Evolutionary conservation across 2,329 filamentous ascomycete species (phyloP), one percentile per base, ranked within the genome.

Genomic region (Claviceps maximensis): DNA sequence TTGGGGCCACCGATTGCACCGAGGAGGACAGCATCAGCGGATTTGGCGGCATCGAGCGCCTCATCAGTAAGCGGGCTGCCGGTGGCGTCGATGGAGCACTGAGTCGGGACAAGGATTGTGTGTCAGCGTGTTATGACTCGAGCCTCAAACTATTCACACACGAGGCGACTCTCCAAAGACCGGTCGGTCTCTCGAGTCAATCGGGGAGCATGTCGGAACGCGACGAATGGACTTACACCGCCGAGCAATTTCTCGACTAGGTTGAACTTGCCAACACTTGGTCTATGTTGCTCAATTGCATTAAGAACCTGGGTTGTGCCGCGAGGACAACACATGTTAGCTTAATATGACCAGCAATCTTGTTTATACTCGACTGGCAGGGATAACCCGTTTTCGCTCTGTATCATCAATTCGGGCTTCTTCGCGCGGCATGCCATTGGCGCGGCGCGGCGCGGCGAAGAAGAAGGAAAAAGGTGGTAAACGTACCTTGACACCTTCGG

Each of bases 1-100:
- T 96, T 70, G 15, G 93, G 91, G n/a, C 91, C 91, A 61, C 91
- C 91, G 64, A 97, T 94, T 61, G 91, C 89, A 60, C 90, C 91
- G 52, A 97, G 83, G 55, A 97, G 83, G 55, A 97, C 86, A 41
- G 90, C 91, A 69, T 95, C 86, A 58, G 90, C 89, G 50, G 78
- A 75, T 70, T 94, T 90, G 60, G 89, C 89, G 38, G 89, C 89
- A 15, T 74, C 73, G 61, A 97, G 85, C 57, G 89, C 88, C 63
- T 86, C 82, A 61, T 93, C 83, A 51, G 89, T 95, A 56, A 97
- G 75, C 31, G 91, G 83, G 31, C 74, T 78, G 61, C 88, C 87
- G 64, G 82, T 82, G 19, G 82, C 83, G 64, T 96, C 84, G 70
- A 97, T 96, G 48, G 90, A 96, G 68, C 83, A 86, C 89, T 95